phyloP scores from a whole-genome alignment of 2,329 filamentous ascomycete genomes.

The Pseudogymnoascus sp. region DNA sequence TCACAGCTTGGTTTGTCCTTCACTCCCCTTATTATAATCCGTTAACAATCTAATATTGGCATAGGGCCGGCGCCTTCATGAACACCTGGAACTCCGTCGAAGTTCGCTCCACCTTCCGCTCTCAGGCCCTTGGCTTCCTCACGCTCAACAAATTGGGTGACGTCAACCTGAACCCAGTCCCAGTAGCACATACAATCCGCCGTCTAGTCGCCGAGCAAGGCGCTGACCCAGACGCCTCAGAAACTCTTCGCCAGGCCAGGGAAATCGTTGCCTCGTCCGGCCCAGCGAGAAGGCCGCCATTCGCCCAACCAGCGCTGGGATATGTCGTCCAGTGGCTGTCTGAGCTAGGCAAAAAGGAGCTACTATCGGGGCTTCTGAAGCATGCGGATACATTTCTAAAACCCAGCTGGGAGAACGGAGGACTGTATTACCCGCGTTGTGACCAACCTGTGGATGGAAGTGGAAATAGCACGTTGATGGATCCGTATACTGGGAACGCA shows the following conservation, averaged over 20 bases:
- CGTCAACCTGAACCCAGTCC: constrained; percentile 19
- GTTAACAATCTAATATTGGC: neutral
- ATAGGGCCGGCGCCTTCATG: constrained; percentile 30
- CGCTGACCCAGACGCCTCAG: constrained; percentile 13
- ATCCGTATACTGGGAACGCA: constrained; percentile 32
- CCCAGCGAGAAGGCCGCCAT: neutral
- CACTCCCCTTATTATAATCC: constrained; percentile 3
- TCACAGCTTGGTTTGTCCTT: constrained; percentile 26
- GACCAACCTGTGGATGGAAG: constrained; percentile 21
- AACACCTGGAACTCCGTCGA: constrained; percentile 31
- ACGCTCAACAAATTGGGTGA: constrained; percentile 19
- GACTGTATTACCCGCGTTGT: constrained; percentile 29
- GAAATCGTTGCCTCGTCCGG: neutral
- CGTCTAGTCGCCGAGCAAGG: constrained; percentile 13
- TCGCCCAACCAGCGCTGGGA: constrained; percentile 21
- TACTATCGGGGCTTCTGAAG: constrained; percentile 20
- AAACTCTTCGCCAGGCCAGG: neutral
- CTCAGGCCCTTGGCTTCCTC: constrained; percentile 24
- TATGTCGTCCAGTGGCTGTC: constrained; percentile 30
- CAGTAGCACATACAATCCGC: constrained; percentile 23
- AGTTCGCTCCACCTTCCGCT: constrained; percentile 23
- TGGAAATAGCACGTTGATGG: constrained; percentile 24
- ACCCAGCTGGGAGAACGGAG: constrained; percentile 30
- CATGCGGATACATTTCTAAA: constrained; percentile 25
- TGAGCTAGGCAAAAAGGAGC: constrained; percentile 23